Conservation (phyloP, 139 green algal species). For the Haematococcus lacustris region DNA sequence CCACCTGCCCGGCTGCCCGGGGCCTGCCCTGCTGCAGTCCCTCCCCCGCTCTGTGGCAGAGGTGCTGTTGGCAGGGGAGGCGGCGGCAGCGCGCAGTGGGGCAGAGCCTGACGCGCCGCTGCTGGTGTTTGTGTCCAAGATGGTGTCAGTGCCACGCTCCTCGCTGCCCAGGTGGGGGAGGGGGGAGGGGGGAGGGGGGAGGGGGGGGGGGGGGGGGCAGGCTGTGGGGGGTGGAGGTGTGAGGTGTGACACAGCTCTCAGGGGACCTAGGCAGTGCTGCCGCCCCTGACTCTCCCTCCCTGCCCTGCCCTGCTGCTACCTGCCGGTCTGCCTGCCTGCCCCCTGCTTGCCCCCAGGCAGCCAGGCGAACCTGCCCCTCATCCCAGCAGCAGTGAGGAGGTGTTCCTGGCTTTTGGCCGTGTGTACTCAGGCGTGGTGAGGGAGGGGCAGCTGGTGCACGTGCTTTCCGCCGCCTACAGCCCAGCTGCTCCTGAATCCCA, state of each 20-base stretch:
- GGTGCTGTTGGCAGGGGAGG: neutral
- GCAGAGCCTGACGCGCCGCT: slow-evolving; percentile 34
- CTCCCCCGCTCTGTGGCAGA: neutral
- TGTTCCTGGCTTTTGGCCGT: slow-evolving; percentile 87
- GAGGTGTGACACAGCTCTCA: no score
- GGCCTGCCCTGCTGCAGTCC: neutral
- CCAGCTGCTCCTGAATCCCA: slow-evolving; percentile 29
- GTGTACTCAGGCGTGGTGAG: slow-evolving; percentile 72
- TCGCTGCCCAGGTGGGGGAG: slow-evolving; percentile 21
- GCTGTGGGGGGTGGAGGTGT: no score
- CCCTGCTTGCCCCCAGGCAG: no score
- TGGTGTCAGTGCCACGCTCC: slow-evolving; percentile 71
- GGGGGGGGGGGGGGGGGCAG: no score
- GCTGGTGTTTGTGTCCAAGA: slow-evolving; percentile 91
- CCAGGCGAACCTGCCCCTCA: no score
- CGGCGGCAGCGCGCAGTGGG: neutral
- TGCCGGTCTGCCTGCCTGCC: no score
- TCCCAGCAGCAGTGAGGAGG: slow-evolving; percentile 28
- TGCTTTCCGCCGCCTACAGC: slow-evolving; percentile 73
- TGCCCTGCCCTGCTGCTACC: no score
- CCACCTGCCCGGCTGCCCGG: slow-evolving; percentile 7
- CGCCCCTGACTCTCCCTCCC: no score
- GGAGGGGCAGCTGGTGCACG: slow-evolving; percentile 59
- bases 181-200: no score
- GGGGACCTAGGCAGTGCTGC: no score